Evolutionary conservation across 257 asterid species (phyloP).

Genomic region (Solanum pennellii): DNA sequence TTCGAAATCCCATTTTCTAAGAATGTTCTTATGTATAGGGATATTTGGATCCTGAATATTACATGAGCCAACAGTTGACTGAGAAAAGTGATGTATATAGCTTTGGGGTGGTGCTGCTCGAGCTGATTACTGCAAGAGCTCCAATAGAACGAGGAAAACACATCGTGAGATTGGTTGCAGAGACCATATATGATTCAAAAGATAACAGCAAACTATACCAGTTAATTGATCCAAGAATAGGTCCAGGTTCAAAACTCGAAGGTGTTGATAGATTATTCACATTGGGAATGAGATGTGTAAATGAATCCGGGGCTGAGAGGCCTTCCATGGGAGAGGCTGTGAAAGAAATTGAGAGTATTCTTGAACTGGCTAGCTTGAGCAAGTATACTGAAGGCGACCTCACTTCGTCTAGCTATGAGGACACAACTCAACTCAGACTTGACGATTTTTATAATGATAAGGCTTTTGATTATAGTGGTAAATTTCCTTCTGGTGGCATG

Average conservation of each 20-base stretch:
- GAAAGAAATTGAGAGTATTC: constrained; percentile 60
- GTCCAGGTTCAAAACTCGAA: constrained; percentile 18
- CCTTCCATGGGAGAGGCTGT: constrained; percentile 81
- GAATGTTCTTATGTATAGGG: constrained; percentile 33
- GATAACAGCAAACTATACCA: constrained; percentile 13
- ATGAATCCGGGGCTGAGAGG: constrained; percentile 49
- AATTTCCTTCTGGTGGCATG: constrained; percentile 29
- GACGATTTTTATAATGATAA: constrained; percentile 25
- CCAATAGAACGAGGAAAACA: constrained; percentile 77
- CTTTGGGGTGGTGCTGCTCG: constrained; percentile 69
- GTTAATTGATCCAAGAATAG: constrained; percentile 42
- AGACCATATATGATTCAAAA: constrained; percentile 21
- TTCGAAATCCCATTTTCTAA: not conserved
- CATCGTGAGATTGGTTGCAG: constrained; percentile 57
- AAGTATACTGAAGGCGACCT: constrained; percentile 6
- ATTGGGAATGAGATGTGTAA: constrained; percentile 67
- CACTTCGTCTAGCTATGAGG: constrained; percentile 27
- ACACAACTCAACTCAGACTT: constrained; percentile 29
- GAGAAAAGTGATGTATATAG: constrained; percentile 83
- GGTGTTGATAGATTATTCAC: constrained; percentile 39
- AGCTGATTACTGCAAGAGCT: constrained; percentile 49
- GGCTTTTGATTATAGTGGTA: constrained; percentile 51
- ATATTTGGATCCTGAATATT: constrained; percentile 86
- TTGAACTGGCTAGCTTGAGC: constrained; percentile 25
- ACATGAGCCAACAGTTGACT: constrained; percentile 79